Conservation (phyloP, 2,329 filamentous ascomycete species). For the Diaporthe sp. region DNA sequence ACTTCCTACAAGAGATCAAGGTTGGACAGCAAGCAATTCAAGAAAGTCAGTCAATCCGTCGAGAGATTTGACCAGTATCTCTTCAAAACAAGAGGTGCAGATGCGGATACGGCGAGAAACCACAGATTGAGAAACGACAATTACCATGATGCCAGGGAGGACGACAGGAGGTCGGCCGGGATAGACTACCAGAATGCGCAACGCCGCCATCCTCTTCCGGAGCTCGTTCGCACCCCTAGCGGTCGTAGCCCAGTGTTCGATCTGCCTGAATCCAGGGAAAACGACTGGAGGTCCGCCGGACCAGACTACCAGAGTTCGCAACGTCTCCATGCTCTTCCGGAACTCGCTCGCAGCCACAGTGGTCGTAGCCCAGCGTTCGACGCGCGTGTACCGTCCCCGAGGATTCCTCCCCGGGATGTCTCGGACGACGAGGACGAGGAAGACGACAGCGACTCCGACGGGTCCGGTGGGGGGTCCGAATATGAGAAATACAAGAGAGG, state of each 20-base stretch:
- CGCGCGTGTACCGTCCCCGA: not conserved
- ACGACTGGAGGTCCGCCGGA: not conserved
- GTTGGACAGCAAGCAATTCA: slow-evolving; percentile 23
- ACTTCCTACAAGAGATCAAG: too few species aligned
- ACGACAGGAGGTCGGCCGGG: not conserved
- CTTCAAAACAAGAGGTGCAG: slow-evolving; percentile 13
- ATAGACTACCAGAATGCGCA: not conserved
- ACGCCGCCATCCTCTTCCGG: not conserved
- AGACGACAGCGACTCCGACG: not conserved
- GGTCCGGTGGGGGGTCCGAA: not conserved
- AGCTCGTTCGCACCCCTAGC: not conserved
- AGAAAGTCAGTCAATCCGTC: slow-evolving; percentile 20
- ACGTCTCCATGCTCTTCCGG: not conserved
- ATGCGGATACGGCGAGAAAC: slow-evolving; percentile 6
- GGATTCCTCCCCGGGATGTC: not conserved
- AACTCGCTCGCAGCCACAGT: not conserved
- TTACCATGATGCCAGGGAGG: not conserved
- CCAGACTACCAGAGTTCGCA: not conserved
- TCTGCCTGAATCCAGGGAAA: not conserved
- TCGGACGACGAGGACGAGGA: not conserved
- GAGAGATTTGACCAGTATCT: slow-evolving; percentile 34
- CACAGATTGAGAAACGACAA: slow-evolving; percentile 6
- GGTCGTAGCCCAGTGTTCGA: too few species aligned
- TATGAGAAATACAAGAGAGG: not conserved
- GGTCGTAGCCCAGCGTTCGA: not conserved